These are phyloP conservation scores for Lodderomyces elongisporus DNA, from an alignment of 1,139 yeast genomes.

Conservation along the genomic window DNA sequence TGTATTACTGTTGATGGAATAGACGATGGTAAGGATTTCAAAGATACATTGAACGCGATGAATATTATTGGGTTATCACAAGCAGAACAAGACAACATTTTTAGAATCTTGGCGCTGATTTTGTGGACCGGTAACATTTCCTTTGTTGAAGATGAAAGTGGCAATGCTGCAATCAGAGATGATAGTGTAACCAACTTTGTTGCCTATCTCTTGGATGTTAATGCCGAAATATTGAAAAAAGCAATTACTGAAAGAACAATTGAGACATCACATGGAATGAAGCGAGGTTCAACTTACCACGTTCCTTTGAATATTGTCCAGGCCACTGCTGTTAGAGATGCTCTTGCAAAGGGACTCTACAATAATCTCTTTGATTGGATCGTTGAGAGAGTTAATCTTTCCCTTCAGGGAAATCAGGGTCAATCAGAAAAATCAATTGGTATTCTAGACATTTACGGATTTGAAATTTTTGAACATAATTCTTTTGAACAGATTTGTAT, in stretches of 20 bases:
- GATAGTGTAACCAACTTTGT: slow-evolving; percentile 88
- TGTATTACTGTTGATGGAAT: slow-evolving; percentile 85
- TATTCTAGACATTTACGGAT: slow-evolving; percentile 95
- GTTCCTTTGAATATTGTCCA: slow-evolving; percentile 90
- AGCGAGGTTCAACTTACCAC: slow-evolving; percentile 89
- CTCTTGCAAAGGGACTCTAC: slow-evolving; percentile 91
- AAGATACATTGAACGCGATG: slow-evolving; percentile 85
- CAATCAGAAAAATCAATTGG: slow-evolving; percentile 67
- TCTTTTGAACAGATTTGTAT: slow-evolving; percentile 96
- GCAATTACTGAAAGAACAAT: slow-evolving; percentile 76
- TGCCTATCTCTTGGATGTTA: slow-evolving; percentile 84
- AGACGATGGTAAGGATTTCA: slow-evolving; percentile 74
- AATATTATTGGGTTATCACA: slow-evolving; percentile 74
- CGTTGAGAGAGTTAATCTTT: slow-evolving; percentile 84
- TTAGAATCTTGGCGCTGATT: slow-evolving; percentile 76
- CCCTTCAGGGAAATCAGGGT: slow-evolving; percentile 41
- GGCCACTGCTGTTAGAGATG: slow-evolving; percentile 93
- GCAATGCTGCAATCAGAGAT: slow-evolving; percentile 78
- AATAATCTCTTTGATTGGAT: slow-evolving; percentile 95
- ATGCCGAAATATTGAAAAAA: slow-evolving; percentile 59
- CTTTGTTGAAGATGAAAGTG: slow-evolving; percentile 81
- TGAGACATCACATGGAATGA: slow-evolving; percentile 85
- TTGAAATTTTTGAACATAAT: slow-evolving; percentile 94
- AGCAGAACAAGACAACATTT: slow-evolving; percentile 84
- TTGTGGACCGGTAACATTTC: slow-evolving; percentile 94